phyloP scores from a whole-genome alignment of 805 yeast genomes.

The Brettanomyces naardenensis region DNA sequence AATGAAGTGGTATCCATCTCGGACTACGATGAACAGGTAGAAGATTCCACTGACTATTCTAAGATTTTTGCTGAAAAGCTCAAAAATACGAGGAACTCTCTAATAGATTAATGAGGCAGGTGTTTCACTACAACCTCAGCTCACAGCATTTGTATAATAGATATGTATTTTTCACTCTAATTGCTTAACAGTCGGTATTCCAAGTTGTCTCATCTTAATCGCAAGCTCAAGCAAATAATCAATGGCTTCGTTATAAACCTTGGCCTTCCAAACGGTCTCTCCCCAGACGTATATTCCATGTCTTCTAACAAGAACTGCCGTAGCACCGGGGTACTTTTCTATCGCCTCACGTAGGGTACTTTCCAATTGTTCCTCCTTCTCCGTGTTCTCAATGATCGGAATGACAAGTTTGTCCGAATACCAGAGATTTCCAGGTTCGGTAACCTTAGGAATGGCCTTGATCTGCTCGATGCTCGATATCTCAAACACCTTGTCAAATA shows the following conservation, averaged over 20 bases:
- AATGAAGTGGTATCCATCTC: conserved; percentile 53
- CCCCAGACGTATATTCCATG: conserved; percentile 99
- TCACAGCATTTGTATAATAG: not conserved
- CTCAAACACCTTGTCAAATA: conserved; percentile 63
- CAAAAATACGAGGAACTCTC: conserved; percentile 25
- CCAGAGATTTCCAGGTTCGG: conserved; percentile 59
- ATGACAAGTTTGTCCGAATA: conserved; percentile 69
- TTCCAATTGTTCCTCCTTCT: conserved; percentile 78
- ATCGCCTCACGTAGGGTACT: conserved; percentile 59
- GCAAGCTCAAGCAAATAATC: conserved; percentile 85
- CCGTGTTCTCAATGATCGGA: conserved; percentile 88
- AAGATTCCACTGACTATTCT: conserved; percentile 34
- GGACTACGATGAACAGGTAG: conserved; percentile 36
- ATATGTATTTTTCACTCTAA: not conserved
- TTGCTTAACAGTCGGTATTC: conserved; percentile 18
- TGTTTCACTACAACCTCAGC: not conserved
- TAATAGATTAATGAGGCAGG: conserved; percentile 4
- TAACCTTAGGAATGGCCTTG: conserved; percentile 76
- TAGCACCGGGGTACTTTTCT: conserved; percentile 60
- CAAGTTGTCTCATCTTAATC: conserved; percentile 67
- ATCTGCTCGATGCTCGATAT: conserved; percentile 85
- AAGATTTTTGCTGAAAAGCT: conserved; percentile 17
- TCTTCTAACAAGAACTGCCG: conserved; percentile 84
- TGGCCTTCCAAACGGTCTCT: conserved; percentile 84
- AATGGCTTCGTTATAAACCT: conserved; percentile 85